phyloP scores from a whole-genome alignment of 805 yeast genomes.

The Monosporozyma aerobia region DNA sequence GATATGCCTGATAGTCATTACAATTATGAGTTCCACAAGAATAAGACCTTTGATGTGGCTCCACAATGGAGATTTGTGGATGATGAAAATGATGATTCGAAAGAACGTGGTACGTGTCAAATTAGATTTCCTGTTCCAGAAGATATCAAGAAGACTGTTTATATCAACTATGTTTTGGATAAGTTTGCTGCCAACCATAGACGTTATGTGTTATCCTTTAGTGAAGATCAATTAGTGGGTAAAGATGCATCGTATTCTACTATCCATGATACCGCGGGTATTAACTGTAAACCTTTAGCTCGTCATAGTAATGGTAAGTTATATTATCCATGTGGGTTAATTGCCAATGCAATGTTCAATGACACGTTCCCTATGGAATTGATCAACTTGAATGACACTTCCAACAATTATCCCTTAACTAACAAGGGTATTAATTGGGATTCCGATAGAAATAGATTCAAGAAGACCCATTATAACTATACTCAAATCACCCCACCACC shows the following conservation, averaged over 20 bases:
- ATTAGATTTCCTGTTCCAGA: slow-evolving; percentile 65
- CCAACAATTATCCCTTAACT: slow-evolving; percentile 30
- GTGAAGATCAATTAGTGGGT: slow-evolving; percentile 79
- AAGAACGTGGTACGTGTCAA: slow-evolving; percentile 53
- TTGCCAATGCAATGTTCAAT: slow-evolving; percentile 87
- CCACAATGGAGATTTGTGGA: slow-evolving; percentile 66
- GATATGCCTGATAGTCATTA: slow-evolving; percentile 52
- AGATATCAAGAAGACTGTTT: slow-evolving; percentile 65
- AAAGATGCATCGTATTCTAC: slow-evolving; percentile 46
- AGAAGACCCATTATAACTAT: slow-evolving; percentile 59
- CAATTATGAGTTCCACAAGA: slow-evolving; percentile 45
- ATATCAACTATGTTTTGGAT: slow-evolving; percentile 71
- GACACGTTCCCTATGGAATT: slow-evolving; percentile 56
- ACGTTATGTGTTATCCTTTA: slow-evolving; percentile 81
- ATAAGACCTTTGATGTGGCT: slow-evolving; percentile 26
- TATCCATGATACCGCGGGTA: slow-evolving; percentile 41
- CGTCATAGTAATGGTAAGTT: slow-evolving; percentile 45
- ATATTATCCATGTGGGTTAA: slow-evolving; percentile 89
- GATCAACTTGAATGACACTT: slow-evolving; percentile 29
- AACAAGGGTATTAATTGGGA: slow-evolving; percentile 75
- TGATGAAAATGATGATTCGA: slow-evolving; percentile 36
- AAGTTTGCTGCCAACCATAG: slow-evolving; percentile 92
- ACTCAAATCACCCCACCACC: slow-evolving; percentile 86
- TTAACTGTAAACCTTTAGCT: slow-evolving; percentile 58
- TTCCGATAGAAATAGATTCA: slow-evolving; percentile 62